Evolutionary conservation across 2,329 filamentous ascomycete species (phyloP), one percentile per base, ranked within the genome.

Genomic region (Nannizziopsis arthrosporioides): DNA sequence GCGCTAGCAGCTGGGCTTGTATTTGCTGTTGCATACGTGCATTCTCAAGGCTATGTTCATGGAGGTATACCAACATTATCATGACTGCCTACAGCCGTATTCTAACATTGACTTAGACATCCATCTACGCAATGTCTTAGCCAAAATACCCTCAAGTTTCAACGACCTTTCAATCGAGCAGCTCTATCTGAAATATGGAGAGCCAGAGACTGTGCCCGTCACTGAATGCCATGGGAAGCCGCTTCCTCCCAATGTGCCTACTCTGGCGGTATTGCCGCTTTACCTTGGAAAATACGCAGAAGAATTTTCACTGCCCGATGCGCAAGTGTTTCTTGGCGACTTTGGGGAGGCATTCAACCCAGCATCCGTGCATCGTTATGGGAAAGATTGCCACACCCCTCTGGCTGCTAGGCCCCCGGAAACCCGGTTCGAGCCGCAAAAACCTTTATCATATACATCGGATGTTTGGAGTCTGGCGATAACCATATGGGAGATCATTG

Each of bases 271-370:
- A 4, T 14, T 46, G 12, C 49, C 54, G n/a, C 47, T 52, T 2
- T 46, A 22, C 48, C 53, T 62, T 38, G 56, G 56, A 1, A 59
- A 59, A 45, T 27, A 53, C 1, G 60, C 59, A 17, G 11, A 54
- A 17, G 51, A 58, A 1, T 60, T 62, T 27, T 48, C 52, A 1
- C 38, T 62, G 9, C 36, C 44, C 1, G 61, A 65, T 41, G 52
- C 56, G 1, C 47, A 51, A 3, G 47, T 65, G 5, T 38, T 63
- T 15, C 57, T 64, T 11, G 51, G 52, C 47, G 61, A 63, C 48
- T 64, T 63, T 55, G 60, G 61, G 8, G 60, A 63, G 40, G 56
- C 60, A 14, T 64, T 61, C 51, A 32, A 53, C 1, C 58, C 61
- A 14, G 49, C 40, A 12, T 51, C 41, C 17, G 53, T 59, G 1